Base-by-base conservation (phyloP, 2,329 filamentous ascomycete genomes). In the Talaromyces sp. region DNA sequence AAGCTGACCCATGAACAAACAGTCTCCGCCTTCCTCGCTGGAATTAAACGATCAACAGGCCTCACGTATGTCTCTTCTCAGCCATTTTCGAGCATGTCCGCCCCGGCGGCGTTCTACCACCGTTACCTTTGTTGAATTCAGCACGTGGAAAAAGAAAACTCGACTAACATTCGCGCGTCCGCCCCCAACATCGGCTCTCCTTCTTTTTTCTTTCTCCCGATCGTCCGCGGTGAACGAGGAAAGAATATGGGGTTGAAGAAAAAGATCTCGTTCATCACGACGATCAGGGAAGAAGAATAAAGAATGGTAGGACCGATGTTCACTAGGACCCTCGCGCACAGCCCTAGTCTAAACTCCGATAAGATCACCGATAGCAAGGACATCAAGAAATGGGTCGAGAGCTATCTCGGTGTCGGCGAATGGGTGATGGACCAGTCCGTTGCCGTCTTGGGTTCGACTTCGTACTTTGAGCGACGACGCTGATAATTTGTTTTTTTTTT, bases 391-490 rank as follows among this genome's bases (percentile, higher is more conserved):
- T 97, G 92, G 92, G 86, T 97, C 66, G 89, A 93, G 71, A 93
- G 89, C 74, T 97, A 97, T 75, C 86, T 97, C 50, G 91, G 91
- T 64, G 88, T 97, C 19, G 94, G 94, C 68, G 94, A 99, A 80
- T 96, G 92, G 86, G 90, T 97, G 65, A 96, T 99, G 92, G 94
- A 99, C 76, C 90, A 95, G 80, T 95, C 92, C 31, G 91, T 97
- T 32, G 92, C 92, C 46, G 85, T 97, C 60, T 90, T 96, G 73
- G 89, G 91, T 48, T 88, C 89, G 54, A 95, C 90, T 72, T 85
- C 88, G 62, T 99, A 87, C 78, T 99, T 99, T 74, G 92, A 97
- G 80, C 85, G 94, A 71, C 92, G 86, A 75, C 85, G 92, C 80
- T 95, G 80, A 81, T 65, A 12, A 11, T 6, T 11, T 9, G 24